Evolutionary conservation across 139 green algal genomes (phyloP), one percentile per base, ranked within the genome.

Genomic region (Chlamydomonas applanata): DNA sequence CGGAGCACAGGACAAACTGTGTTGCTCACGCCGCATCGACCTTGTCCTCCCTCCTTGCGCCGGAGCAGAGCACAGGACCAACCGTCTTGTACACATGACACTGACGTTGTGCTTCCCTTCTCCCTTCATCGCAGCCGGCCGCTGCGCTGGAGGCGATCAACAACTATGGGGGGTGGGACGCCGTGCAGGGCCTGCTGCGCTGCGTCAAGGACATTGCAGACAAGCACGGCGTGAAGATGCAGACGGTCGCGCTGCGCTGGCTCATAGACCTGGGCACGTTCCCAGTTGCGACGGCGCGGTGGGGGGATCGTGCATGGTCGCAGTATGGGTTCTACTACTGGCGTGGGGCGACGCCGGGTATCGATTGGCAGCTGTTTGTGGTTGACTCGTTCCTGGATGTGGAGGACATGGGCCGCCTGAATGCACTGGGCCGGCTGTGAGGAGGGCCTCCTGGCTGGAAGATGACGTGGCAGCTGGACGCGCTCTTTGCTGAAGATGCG

Each of bases 201-300:
- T 27, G 54, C 30, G 17, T 87, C 14, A 74, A 79, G 62, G 3
- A 0, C n/a, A 71, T 89, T 11, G 85, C 81, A 19, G 76, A 82
- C 66, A 89, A 86, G 76, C 85, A 89, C 79, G 34, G 57, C 30
- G 73, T 81, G 24, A 82, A 72, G 67, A 73, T 85, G 60, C 72
- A 87, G 71, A 78, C 79, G 22, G 84, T 87, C 11, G 81, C 79
- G 36, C 60, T 87, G 40, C 72, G 84, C 29, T 89, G 81, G 79
- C 78, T 81, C 36, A 86, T 87, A 7, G 84, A 89, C 76, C 70
- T 77, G 71, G 84, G 84, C 45, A 78, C 71, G 49, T 87, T 87
- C 76, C 84, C 84, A n/a, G 25, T 87, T 25, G 66, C 67, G 17
- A 74, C 75, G 54, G 74, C 65, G 19, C 79, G 80, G 40, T 89